A percentile compares a stretch with the other conserved stretches of the same genome.
Evolutionary conservation across 2,329 filamentous ascomycete genomes (phyloP).

Genomic region (Talaromyces sp.): DNA sequence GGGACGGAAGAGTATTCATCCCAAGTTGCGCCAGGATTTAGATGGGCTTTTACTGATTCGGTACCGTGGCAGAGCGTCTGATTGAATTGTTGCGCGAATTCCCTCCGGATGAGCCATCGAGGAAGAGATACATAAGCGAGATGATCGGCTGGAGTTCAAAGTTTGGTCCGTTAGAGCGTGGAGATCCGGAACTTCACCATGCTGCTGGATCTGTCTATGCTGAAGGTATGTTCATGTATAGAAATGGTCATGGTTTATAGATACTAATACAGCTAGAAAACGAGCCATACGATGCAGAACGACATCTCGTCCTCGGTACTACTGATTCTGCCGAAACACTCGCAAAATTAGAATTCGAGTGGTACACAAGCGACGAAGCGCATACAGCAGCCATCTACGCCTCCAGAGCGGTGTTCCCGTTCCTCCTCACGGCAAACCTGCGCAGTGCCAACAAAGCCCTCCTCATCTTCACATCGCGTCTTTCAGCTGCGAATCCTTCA

Average conservation of each 20-base stretch:
- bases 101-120: constrained; percentile 75
- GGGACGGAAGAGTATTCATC: constrained; percentile 55
- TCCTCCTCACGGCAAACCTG: constrained; percentile 84
- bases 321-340: constrained; percentile 81
- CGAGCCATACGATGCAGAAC: constrained; percentile 89
- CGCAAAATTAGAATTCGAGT: constrained; percentile 80
- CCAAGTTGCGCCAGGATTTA: background rate
- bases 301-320: constrained; percentile 82
- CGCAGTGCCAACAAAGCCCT: constrained; percentile 82
- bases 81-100: constrained; percentile 79
- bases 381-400: constrained; percentile 85
- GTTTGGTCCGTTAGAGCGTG: constrained; percentile 80
- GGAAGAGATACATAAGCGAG: constrained; percentile 88
- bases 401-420: constrained; percentile 82
- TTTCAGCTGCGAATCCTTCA: constrained; percentile 55
- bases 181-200: constrained; percentile 92
- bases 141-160: constrained; percentile 84
- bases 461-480: constrained; percentile 67
- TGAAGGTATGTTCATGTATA: constrained; percentile 52
- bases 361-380: constrained; percentile 86
- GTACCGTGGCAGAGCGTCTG: constrained; percentile 51
- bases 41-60: background rate
- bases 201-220: constrained; percentile 83
- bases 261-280: constrained; percentile 56
- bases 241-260: background rate